Base-by-base conservation (phyloP, 805 yeast genomes). In the Monosporozyma yasuniensis region DNA sequence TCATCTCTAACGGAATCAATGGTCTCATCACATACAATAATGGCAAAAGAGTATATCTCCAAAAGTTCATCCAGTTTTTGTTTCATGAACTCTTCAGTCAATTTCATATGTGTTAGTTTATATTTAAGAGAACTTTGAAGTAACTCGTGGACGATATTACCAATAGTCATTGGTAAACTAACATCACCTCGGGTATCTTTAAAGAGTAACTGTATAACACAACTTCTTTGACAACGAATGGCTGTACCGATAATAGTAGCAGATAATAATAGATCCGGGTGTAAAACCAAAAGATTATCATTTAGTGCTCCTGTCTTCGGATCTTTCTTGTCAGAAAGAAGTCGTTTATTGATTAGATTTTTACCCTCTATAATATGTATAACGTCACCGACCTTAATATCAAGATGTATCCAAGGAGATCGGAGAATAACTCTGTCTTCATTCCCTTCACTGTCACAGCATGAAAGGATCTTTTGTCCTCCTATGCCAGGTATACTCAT, bases 211-310 rank as follows among this genome's bases (percentile, higher is more conserved):
- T 72, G 69, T 3, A 91, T 64, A 0, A 87, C 81, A 0, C 91
- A 79, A 51, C 81, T 78, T 49, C 99, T 70, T 28, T 79, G 71
- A 61, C 99, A 93, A 18, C 71, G 73, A 28, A 87, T 69, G 1
- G 91, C 83, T 41, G 84, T 84, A 0, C 96, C 83, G 1, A 89
- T 77, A 3, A 83, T 70, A 0, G 98, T 93, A 2, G 96, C 89
- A 0, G 96, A 79, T 0, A 91, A 68, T 11, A 93, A 67, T 3
- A 79, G 67, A 61, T 93, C 98, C 0, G 99, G 99, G 55, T 85
- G 78, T 76, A 93, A 76, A 19, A 91, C 75, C 27, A 90, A 65
- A n/a, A 89, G 62, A 56, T 84, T 80, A 28, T 75, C 75, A 32
- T 73, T 67, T 51, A 76, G 55, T 16, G 52, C 34, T 10, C 54